phyloP scores from a whole-genome alignment of 352 stramenopile genomes.

The Globisporangium orthogonon region DNA sequence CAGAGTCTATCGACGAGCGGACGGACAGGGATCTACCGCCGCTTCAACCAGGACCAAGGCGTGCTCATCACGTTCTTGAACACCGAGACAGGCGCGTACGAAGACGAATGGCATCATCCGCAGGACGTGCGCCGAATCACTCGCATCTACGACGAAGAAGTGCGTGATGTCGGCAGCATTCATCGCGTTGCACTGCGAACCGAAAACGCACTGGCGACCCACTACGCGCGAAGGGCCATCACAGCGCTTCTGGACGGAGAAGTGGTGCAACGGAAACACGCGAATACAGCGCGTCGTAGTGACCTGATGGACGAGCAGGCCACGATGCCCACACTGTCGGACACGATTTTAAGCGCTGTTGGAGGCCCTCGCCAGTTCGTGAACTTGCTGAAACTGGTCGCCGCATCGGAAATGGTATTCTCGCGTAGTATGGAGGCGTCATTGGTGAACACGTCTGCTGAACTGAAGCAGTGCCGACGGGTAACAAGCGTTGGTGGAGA shows the following conservation, averaged over 20 bases:
- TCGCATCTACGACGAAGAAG: constrained; percentile 72
- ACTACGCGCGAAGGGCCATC: constrained; percentile 69
- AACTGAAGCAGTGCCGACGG: neutral
- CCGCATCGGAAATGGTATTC: constrained; percentile 71
- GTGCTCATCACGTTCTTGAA: constrained; percentile 83
- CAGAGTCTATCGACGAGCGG: constrained; percentile 57
- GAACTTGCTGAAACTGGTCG: constrained; percentile 77
- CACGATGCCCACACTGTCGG: constrained; percentile 14
- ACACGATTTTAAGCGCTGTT: constrained; percentile 40
- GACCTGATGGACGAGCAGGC: neutral
- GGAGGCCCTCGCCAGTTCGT: constrained; percentile 72
- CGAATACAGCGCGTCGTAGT: constrained; percentile 3
- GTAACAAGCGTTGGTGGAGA: neutral
- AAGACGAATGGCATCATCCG: constrained; percentile 76
- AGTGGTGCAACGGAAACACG: neutral
- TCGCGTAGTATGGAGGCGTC: constrained; percentile 7
- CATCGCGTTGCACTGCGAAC: constrained; percentile 68
- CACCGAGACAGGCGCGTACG: constrained; percentile 78
- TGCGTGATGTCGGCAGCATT: constrained; percentile 65
- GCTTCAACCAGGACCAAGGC: constrained; percentile 44
- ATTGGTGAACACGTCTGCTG: neutral
- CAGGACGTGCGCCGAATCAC: constrained; percentile 73
- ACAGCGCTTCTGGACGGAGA: constrained; percentile 24
- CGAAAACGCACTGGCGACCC: constrained; percentile 75
- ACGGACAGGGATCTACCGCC: constrained; percentile 61